Conservation (phyloP, 495 filamentous ascomycete species). For the Xylaria venustula region DNA sequence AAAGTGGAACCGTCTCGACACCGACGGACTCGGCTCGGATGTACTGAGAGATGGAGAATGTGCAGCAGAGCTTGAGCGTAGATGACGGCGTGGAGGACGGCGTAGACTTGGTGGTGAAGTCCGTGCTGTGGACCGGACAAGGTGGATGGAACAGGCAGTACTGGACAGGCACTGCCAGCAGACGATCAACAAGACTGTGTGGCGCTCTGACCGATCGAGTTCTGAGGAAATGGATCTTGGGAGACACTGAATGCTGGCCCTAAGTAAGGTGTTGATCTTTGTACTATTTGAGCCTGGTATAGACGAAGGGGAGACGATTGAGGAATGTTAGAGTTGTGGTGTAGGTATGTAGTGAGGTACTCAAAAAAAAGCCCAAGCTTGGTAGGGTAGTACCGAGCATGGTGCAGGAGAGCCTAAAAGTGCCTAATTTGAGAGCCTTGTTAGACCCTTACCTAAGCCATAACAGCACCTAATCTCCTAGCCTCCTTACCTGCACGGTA, state of each 20-base stretch:
- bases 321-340: not conserved
- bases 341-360: not conserved
- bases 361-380: not conserved
- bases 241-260: not conserved
- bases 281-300: not conserved
- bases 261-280: not conserved
- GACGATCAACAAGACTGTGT: not conserved
- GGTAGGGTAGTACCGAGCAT: not conserved
- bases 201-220: not conserved
- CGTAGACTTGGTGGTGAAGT: not conserved
- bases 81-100: not conserved
- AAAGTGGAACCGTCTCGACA: not conserved
- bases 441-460: not conserved
- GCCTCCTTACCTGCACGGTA: too few species aligned
- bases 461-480: too few species aligned
- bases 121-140: not conserved
- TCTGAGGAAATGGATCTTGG: not conserved
- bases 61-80: not conserved
- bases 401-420: constrained; percentile 2
- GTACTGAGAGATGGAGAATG: not conserved
- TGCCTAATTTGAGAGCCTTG: not conserved
- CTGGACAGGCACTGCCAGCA: not conserved
- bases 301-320: not conserved
- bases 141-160: too few species aligned
- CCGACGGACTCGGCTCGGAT: too few species aligned